phyloP scores from a whole-genome alignment of 2,329 filamentous ascomycete genomes.

The Colletotrichum sp. region DNA sequence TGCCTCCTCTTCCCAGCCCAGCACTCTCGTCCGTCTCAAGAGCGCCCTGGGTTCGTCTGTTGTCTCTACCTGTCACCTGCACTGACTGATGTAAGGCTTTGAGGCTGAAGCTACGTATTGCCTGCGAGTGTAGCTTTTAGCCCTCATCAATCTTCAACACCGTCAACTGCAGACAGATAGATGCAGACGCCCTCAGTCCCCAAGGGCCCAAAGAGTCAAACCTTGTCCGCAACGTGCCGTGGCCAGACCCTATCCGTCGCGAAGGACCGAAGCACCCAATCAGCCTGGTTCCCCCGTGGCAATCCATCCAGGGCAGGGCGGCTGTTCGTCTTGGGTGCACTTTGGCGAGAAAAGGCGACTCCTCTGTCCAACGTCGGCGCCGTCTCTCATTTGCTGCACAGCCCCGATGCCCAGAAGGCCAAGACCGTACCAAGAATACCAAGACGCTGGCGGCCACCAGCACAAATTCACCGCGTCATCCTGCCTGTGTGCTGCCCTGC shows the following conservation, averaged over 20 bases:
- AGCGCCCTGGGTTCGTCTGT: not conserved
- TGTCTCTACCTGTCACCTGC: not conserved
- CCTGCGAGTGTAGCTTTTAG: not conserved
- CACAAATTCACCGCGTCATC: constrained; percentile 23
- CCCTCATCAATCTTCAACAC: not conserved
- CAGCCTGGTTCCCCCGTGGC: not conserved
- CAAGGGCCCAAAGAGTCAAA: not conserved
- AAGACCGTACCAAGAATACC: constrained; percentile 24
- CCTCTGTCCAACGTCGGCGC: not conserved
- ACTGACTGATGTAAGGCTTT: not conserved
- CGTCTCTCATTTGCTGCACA: constrained; percentile 23
- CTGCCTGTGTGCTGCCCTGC: not conserved
- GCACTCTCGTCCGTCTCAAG: not conserved
- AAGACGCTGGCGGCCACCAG: constrained; percentile 22
- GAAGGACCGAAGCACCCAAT: not conserved
- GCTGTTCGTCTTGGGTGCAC: not conserved
- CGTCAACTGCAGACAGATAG: not conserved
- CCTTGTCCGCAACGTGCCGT: not conserved
- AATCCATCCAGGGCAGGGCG: not conserved
- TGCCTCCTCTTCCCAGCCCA: not conserved
- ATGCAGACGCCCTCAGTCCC: not conserved
- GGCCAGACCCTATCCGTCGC: not conserved
- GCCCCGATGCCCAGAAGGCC: constrained; percentile 24
- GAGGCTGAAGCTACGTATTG: not conserved
- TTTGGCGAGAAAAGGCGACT: not conserved